phyloP scores from a whole-genome alignment of 2,329 filamentous ascomycete genomes.

The Fusarium pseudoanthophilum region DNA sequence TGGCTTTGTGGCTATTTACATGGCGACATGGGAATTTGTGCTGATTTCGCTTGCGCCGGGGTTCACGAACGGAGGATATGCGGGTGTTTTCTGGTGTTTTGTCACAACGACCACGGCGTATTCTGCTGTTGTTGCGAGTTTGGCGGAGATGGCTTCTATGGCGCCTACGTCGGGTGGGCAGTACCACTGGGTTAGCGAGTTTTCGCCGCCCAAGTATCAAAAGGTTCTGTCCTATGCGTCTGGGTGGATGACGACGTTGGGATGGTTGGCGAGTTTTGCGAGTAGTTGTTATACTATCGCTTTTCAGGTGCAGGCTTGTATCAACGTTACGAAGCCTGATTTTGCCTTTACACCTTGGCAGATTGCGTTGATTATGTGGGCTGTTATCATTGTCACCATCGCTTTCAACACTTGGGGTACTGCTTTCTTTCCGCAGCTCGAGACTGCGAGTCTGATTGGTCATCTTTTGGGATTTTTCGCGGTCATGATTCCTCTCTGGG shows the following conservation, averaged over 20 bases:
- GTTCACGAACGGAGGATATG: conserved; percentile 24
- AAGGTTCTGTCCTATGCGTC: conserved; percentile 24
- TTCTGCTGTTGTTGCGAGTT: conserved; percentile 20
- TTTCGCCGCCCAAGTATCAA: conserved; percentile 15
- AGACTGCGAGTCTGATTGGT: conserved; percentile 10
- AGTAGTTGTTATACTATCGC: conserved; percentile 30
- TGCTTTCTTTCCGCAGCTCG: conserved; percentile 23
- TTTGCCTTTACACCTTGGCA: conserved; percentile 22
- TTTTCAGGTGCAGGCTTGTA: conserved; percentile 27
- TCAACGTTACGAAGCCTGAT: conserved; percentile 25
- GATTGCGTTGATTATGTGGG: conserved; percentile 31
- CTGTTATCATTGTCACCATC: conserved; percentile 21
- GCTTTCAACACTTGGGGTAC: conserved; percentile 27
- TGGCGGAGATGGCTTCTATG: conserved; percentile 33
- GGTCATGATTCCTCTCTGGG: conserved; percentile 26
- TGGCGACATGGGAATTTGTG: conserved; percentile 31
- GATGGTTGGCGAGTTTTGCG: conserved; percentile 28
- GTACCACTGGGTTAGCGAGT: conserved; percentile 31
- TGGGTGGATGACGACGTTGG: conserved; percentile 25
- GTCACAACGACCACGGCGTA: conserved; percentile 7
- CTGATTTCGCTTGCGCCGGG: conserved; percentile 26
- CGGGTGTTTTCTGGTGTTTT: conserved; percentile 30
- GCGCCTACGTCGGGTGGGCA: conserved; percentile 26
- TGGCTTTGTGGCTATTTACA: conserved; percentile 29
- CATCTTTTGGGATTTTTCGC: conserved; percentile 20